phyloP scores from a whole-genome alignment of 495 filamentous ascomycete genomes.

The Penicillium manginii region DNA sequence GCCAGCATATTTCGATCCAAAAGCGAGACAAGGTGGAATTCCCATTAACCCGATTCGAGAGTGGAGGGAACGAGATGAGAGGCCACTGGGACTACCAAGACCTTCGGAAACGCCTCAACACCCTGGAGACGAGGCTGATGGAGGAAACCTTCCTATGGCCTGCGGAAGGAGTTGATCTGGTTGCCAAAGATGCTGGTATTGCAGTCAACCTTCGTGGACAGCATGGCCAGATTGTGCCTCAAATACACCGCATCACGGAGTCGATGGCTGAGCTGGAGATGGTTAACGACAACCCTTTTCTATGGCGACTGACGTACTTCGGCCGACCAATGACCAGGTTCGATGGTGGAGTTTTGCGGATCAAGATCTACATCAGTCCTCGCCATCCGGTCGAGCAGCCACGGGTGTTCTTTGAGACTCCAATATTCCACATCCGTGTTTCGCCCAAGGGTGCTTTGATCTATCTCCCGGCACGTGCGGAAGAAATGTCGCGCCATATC shows the following conservation, averaged over 20 bases:
- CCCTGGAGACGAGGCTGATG: slow-evolving; percentile 69
- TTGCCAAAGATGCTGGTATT: slow-evolving; percentile 69
- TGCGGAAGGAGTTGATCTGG: slow-evolving; percentile 63
- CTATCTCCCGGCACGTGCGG: slow-evolving; percentile 73
- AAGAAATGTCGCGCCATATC: slow-evolving; percentile 83
- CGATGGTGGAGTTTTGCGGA: slow-evolving; percentile 86
- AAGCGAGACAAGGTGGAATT: slow-evolving; percentile 71
- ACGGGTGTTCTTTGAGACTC: slow-evolving; percentile 76
- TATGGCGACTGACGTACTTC: slow-evolving; percentile 75
- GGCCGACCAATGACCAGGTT: slow-evolving; percentile 91
- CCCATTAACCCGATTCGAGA: slow-evolving; percentile 83
- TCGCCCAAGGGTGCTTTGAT: slow-evolving; percentile 77
- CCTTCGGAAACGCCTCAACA: slow-evolving; percentile 67
- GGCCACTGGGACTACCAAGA: slow-evolving; percentile 84
- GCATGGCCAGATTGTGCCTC: slow-evolving; percentile 79
- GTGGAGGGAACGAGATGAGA: slow-evolving; percentile 76
- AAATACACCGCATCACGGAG: slow-evolving; percentile 67
- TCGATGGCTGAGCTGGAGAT: slow-evolving; percentile 75
- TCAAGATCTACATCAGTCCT: slow-evolving; percentile 82
- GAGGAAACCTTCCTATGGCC: slow-evolving; percentile 75
- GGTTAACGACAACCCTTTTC: slow-evolving; percentile 59
- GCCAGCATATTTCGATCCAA: slow-evolving; percentile 62
- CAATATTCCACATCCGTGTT: slow-evolving; percentile 88
- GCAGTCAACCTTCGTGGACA: slow-evolving; percentile 82
- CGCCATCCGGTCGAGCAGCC: slow-evolving; percentile 92